Base-by-base conservation (phyloP, 257 asterid species). In the Prunella vulgaris region DNA sequence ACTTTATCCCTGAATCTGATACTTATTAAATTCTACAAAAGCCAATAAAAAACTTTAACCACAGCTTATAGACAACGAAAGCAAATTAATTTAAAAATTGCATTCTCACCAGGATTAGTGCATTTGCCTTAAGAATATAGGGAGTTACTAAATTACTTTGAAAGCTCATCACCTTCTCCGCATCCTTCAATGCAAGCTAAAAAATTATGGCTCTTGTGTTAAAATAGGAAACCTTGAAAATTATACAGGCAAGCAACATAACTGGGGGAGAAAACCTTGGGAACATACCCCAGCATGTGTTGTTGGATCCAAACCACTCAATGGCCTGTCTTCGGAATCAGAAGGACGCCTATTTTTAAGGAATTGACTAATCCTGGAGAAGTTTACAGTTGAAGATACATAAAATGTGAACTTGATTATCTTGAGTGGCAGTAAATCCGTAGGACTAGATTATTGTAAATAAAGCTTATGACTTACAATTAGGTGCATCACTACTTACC, bases 131-230 rank as follows among this genome's bases (percentile, higher is more conserved):
- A 69, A 94, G 88, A 69, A 94, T 66, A 73, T 86, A 84, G 46
- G 96, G 73, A 48, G 60, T 70, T n/a, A 76, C 80, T 33, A 80
- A 78, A 71, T 78, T 70, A 48, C 79, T 77, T 48, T 77, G 82
- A 12, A 85, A 61, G 61, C 74, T 75, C 88, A 87, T 79, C 79
- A 94, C 86, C 84, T 89, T 94, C 76, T 91, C 97, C 12, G 93
- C 96, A 78, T 94, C 99, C 84, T 89, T 94, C 54, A 92, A 62
- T 7, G 97, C 98, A 82, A 91, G 97, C 99, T 94, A 83, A 73
- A 73, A 73, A 27, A 42, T 1, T 37, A 66, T 48, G 37, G 14
- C 66, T 48, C 57, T 63, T 58, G 35, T 53, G 35, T 62, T 21
- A 58, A 66, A 69, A 24, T 53, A 51, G 12, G 48, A 48, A n/a